Base-by-base conservation (phyloP, 768 basidiomycete species). In the Collybia mongolica region DNA sequence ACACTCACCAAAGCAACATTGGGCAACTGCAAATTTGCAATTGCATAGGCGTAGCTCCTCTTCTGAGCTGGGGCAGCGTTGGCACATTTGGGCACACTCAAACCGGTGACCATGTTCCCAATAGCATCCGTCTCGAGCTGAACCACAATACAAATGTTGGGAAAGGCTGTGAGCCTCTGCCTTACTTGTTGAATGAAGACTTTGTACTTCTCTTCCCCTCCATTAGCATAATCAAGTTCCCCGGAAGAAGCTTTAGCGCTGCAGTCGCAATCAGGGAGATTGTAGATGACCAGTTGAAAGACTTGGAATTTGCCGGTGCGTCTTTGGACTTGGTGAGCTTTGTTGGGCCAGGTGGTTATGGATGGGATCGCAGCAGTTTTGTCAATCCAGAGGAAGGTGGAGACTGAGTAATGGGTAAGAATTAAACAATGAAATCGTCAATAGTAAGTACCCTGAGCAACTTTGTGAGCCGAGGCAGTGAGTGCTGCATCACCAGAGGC, bases 231-330 rank as follows among this genome's bases (percentile, higher is more conserved):
- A 22, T 52, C 53, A 42, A 69, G 58, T 48, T 71, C 69, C 47
- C 69, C 68, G 38, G 57, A 54, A 5, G 64, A 65, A 1, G 67
- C 65, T 36, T 64, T 65, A 11, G 69, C 68, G 44, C 61, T 59
- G 46, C 69, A 69, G 46, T 70, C 69, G 46, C 67, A 62, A 36
- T 69, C 62, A n/a, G 69, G 69, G 15, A 71, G 57, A 42, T 68
- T 64, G 59, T 71, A 69, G 18, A 71, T 58, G 24, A 63, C 65
- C 35, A 69, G 49, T 40, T 68, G 63, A 39, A 71, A 58, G 18
- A 67, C 51, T 36, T 62, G 58, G 26, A 56, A 54, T 46, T 61
- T 49, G 14, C 54, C 41, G 6, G 56, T 54, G 15, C 39, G 15
- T 18, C 8, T 32, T 29, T 53, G 44, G 18, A 35, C 44, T 36